phyloP scores from a whole-genome alignment of 164 flowering plant genomes.

The Vitis labrusca region DNA sequence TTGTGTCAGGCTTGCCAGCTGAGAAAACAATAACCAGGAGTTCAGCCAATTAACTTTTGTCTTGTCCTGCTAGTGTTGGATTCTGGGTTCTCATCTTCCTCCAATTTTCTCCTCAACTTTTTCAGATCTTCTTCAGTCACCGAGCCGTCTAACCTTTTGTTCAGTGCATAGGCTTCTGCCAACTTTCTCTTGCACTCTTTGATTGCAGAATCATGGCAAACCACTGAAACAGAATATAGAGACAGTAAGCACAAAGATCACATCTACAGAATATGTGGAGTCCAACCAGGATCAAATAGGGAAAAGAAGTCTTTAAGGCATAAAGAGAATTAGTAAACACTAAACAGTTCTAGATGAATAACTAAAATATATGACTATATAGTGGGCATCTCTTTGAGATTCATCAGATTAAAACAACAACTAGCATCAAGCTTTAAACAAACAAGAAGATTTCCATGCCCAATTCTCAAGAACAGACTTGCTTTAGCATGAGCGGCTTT shows the following conservation, averaged over 20 bases:
- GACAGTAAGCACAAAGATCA: not conserved
- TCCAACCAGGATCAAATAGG: not conserved
- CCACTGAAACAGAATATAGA: slow-evolving; percentile 48
- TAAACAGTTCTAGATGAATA: too few species aligned
- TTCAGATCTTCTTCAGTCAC: slow-evolving; percentile 61
- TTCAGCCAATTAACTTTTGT: slow-evolving; percentile 30
- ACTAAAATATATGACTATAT: too few species aligned
- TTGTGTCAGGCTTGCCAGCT: not conserved
- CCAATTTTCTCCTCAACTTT: slow-evolving; percentile 53
- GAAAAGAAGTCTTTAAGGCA: not conserved
- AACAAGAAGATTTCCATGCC: too few species aligned
- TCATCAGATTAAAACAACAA: too few species aligned
- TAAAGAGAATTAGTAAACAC: too few species aligned
- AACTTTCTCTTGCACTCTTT: slow-evolving; percentile 76
- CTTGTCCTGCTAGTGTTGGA: slow-evolving; percentile 37
- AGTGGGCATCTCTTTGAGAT: too few species aligned
- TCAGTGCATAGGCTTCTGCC: slow-evolving; percentile 78
- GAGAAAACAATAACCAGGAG: not conserved
- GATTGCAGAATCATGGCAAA: slow-evolving; percentile 75
- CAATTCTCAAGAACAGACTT: too few species aligned
- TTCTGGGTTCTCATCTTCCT: slow-evolving; percentile 36
- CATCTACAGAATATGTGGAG: not conserved
- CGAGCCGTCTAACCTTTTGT: slow-evolving; percentile 45
- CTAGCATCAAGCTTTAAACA: too few species aligned
- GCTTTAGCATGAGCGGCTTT: too few species aligned